phyloP scores from a whole-genome alignment of 2,329 filamentous ascomycete species.

The Xylaria sp. region DNA sequence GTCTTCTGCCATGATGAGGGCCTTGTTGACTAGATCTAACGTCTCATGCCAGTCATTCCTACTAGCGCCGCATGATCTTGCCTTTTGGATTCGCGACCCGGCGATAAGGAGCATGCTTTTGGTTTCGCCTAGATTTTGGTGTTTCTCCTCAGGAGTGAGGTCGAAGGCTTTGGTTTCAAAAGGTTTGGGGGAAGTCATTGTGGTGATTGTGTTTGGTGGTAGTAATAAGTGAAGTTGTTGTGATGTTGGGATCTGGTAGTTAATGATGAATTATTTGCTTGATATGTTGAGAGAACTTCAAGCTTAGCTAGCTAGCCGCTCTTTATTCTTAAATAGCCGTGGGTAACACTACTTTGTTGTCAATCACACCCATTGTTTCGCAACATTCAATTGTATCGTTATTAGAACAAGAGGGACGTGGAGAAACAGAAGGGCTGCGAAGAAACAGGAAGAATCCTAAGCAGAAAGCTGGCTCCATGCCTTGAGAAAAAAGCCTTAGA shows the following conservation, averaged over 20 bases:
- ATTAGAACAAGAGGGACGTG: neutral
- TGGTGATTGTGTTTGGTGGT: neutral
- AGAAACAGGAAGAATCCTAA: neutral
- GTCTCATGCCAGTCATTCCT: slow-evolving; percentile 29
- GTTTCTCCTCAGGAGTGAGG: slow-evolving; percentile 36
- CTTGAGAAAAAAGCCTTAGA: neutral
- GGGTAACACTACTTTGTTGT: slow-evolving; percentile 5
- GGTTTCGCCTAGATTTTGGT: slow-evolving; percentile 27
- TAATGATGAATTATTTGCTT: neutral
- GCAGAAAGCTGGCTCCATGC: neutral
- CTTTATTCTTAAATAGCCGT: slow-evolving; percentile 7
- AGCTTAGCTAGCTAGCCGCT: neutral
- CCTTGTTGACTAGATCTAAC: slow-evolving; percentile 27
- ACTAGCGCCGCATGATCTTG: neutral
- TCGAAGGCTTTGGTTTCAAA: slow-evolving; percentile 32
- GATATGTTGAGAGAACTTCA: neutral
- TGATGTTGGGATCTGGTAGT: neutral
- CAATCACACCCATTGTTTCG: slow-evolving; percentile 9
- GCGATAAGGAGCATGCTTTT: slow-evolving; percentile 27
- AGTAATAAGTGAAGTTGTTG: neutral
- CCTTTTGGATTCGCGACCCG: slow-evolving; percentile 23
- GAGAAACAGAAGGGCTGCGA: neutral
- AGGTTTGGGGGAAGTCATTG: neutral
- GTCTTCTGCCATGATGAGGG: slow-evolving; percentile 38
- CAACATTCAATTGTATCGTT: neutral